Percentiles rank a stretch among this genome's conserved stretches.
Evolutionary conservation across 352 stramenopile genomes (phyloP).

Genomic region (Phytophthora niederhauseri): DNA sequence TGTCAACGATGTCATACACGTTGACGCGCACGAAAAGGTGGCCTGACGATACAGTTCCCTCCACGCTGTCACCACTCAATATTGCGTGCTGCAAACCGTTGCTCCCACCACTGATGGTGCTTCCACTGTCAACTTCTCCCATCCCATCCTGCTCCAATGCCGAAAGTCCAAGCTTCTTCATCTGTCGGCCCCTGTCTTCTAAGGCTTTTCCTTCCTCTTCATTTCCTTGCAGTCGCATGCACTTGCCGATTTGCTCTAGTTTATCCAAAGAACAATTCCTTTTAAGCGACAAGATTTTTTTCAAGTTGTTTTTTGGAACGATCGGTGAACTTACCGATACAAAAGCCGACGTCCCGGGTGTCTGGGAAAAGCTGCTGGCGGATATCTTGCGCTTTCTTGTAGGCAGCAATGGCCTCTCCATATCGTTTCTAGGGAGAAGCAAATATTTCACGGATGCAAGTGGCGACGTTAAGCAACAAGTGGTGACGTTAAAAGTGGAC

Average conservation of each 20-base stretch:
- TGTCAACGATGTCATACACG: slow-evolving; percentile 45
- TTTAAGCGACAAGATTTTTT: neutral
- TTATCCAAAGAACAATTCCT: neutral
- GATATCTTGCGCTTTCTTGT: slow-evolving; percentile 74
- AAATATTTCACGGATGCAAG: neutral
- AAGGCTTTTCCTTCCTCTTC: slow-evolving; percentile 64
- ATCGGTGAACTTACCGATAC: slow-evolving; percentile 54
- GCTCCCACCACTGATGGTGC: slow-evolving; percentile 24
- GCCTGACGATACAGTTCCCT: slow-evolving; percentile 30
- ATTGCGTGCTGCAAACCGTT: slow-evolving; percentile 35
- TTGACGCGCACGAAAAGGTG: slow-evolving; percentile 40
- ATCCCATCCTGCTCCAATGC: slow-evolving; percentile 41
- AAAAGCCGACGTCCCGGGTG: slow-evolving; percentile 79
- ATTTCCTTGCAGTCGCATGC: slow-evolving; percentile 57
- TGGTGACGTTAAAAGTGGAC: neutral
- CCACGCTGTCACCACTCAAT: slow-evolving; percentile 27
- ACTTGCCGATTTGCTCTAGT: slow-evolving; percentile 86
- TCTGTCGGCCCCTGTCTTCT: slow-evolving; percentile 60
- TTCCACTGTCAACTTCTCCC: slow-evolving; percentile 24
- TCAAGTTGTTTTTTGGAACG: neutral
- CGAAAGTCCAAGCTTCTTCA: slow-evolving; percentile 65
- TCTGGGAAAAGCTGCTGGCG: slow-evolving; percentile 75
- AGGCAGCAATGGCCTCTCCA: slow-evolving; percentile 68
- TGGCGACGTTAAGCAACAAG: neutral
- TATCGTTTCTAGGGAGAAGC: slow-evolving; percentile 57